A percentile compares a stretch with the other conserved stretches of the same genome.
Conservation (phyloP, 768 basidiomycete genomes). For the Amanita rubescens region DNA sequence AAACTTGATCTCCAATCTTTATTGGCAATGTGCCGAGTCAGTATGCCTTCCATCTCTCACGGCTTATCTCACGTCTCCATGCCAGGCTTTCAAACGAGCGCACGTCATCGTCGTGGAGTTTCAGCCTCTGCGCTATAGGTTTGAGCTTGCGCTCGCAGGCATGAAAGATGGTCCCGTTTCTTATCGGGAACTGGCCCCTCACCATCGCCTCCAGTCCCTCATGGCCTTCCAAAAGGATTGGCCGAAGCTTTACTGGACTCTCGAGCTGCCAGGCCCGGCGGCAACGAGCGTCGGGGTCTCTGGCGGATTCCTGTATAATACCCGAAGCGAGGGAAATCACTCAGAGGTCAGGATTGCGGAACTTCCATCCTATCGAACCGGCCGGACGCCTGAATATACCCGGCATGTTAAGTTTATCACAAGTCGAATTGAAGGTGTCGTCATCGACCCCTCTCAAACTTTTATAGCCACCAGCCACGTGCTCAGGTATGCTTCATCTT, state of each 20-base stretch:
- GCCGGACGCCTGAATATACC: slow-evolving; percentile 34
- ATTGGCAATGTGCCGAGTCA: slow-evolving; percentile 39
- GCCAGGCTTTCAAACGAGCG: slow-evolving; percentile 40
- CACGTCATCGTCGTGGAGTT: slow-evolving; percentile 38
- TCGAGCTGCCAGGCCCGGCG: slow-evolving; percentile 35
- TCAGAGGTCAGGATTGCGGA: slow-evolving; percentile 35
- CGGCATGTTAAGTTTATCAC: slow-evolving; percentile 39
- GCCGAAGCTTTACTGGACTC: slow-evolving; percentile 40
- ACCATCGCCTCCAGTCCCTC: slow-evolving; percentile 38
- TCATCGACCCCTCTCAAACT: slow-evolving; percentile 37
- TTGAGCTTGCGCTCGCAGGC: slow-evolving; percentile 40
- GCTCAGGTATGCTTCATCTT: slow-evolving; percentile 25
- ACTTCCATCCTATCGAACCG: slow-evolving; percentile 41
- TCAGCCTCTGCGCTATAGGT: slow-evolving; percentile 41
- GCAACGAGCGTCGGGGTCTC: slow-evolving; percentile 34
- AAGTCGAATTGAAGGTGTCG: slow-evolving; percentile 34
- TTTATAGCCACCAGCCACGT: slow-evolving; percentile 38
- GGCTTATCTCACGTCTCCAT: slow-evolving; percentile 7
- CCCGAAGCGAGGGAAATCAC: slow-evolving; percentile 31
- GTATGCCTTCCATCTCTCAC: slow-evolving; percentile 5
- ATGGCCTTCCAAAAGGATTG: slow-evolving; percentile 40
- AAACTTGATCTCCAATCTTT: slow-evolving; percentile 42
- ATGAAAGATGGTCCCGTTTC: slow-evolving; percentile 44
- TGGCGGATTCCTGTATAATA: slow-evolving; percentile 39
- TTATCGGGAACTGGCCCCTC: slow-evolving; percentile 28